These are phyloP conservation scores for Annulohypoxylon bovei DNA, from an alignment of 495 filamentous ascomycete genomes.

Conservation along the genomic window DNA sequence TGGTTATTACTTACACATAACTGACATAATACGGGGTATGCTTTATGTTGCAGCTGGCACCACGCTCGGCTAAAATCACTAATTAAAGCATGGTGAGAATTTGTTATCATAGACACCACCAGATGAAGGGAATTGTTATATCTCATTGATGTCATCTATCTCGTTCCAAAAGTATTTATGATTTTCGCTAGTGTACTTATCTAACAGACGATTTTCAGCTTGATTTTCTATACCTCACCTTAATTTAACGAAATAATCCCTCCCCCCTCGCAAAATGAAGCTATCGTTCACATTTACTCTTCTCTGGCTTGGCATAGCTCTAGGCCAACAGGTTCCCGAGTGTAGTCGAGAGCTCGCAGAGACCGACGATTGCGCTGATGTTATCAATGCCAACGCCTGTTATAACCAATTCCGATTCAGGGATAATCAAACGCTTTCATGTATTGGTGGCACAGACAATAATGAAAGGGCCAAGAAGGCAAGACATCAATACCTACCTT, in stretches of 20 bases:
- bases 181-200: constrained; percentile 2
- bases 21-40: constrained; percentile 25
- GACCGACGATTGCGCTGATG: constrained; percentile 54
- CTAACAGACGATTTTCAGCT: background rate
- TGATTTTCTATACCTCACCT: background rate
- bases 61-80: constrained; percentile 34
- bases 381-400: constrained; percentile 56
- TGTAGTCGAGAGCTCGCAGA: constrained; percentile 49
- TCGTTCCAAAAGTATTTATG: constrained; percentile 3
- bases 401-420: constrained; percentile 56
- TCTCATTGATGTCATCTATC: constrained; percentile 34
- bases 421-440: constrained; percentile 50
- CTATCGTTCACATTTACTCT: constrained; percentile 39
- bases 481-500: background rate
- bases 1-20: constrained; percentile 29
- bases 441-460: constrained; percentile 52
- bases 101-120: background rate
- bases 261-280: constrained; percentile 37
- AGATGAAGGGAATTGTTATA: constrained; percentile 30
- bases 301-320: constrained; percentile 36
- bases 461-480: constrained; percentile 49
- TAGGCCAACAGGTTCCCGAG: constrained; percentile 44
- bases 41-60: constrained; percentile 1
- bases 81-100: constrained; percentile 29
- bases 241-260: background rate